These are phyloP conservation scores for Fusarium nematophilum DNA, from an alignment of 2,329 filamentous ascomycete genomes.

Conservation along the genomic window DNA sequence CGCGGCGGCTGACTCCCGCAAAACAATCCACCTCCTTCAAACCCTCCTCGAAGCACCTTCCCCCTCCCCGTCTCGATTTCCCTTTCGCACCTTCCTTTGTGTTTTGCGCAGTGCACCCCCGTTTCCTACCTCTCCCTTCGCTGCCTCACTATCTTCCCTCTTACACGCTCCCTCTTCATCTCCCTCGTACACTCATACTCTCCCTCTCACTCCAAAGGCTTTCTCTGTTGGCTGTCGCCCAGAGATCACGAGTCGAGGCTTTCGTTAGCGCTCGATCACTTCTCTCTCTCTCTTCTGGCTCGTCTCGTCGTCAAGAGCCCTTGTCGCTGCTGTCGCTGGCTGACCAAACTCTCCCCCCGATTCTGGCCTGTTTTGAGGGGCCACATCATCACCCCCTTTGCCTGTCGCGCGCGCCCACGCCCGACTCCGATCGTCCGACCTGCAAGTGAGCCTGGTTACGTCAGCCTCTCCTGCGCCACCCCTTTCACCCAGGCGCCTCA, in stretches of 20 bases:
- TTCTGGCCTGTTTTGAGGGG: conserved; percentile 45
- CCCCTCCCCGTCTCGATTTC: conserved; percentile 35
- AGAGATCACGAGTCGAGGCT: conserved; percentile 52
- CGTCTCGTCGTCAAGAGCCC: conserved; percentile 33
- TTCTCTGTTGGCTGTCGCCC: conserved; percentile 33
- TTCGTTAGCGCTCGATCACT: conserved; percentile 61
- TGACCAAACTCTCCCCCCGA: conserved; percentile 38
- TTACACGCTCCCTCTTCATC: conserved; percentile 43
- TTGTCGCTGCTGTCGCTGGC: conserved; percentile 39
- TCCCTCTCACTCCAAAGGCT: conserved; percentile 37
- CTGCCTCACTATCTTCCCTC: conserved; percentile 41
- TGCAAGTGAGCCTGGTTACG: conserved; percentile 45
- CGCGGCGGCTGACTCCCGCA: conserved; percentile 43
- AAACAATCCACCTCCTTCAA: conserved; percentile 45
- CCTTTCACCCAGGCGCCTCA: conserved; percentile 22
- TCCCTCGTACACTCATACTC: conserved; percentile 42
- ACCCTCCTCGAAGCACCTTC: conserved; percentile 32
- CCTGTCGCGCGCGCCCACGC: conserved; percentile 30
- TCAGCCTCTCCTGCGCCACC: conserved; percentile 45
- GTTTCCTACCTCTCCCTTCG: conserved; percentile 43
- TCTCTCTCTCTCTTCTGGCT: conserved; percentile 37
- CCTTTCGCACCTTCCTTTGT: conserved; percentile 44
- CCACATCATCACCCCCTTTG: conserved; percentile 49
- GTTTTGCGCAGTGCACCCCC: conserved; percentile 27
- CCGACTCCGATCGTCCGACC: conserved; percentile 44